Evolutionary conservation across 495 filamentous ascomycete genomes (phyloP), one percentile per base, ranked within the genome.

Genomic region (Chaetomium cochliodes): DNA sequence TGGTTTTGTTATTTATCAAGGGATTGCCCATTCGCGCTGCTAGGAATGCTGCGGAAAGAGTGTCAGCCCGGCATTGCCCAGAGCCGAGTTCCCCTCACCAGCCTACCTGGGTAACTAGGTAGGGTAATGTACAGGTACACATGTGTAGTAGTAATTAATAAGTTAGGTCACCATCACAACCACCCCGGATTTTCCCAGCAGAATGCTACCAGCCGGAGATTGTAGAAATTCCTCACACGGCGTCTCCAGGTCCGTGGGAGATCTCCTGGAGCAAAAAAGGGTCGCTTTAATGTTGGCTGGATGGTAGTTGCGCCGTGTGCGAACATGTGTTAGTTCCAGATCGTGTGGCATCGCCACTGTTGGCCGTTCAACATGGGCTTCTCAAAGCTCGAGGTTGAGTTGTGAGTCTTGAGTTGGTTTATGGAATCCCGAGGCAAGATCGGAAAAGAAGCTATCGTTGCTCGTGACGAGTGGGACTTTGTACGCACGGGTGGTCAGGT

Each of bases 161-260:
- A 44, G 41, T 15, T 18, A 44, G 13, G 41, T 44, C 3, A 42
- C 60, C 60, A 33, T 63, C 49, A 42, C 22, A 20, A 42, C 22
- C 33, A 53, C 39, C 20, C 60, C 26, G 39, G 39, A 26, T 44
- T 53, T 53, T 46, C 49, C 60, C 51, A 46, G 51, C 8, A 56
- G 39, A 49, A 55, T 47, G 60, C 52, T 53, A 63, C 50, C 51
- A 56, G 60, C n/a, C 50, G 37, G 51, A 63, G 37, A 63, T 63
- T 63, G 39, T 23, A 37, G 41, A 22, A 63, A 63, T 47, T 55
- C 39, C 50, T 54, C 25, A 30, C 37, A 23, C 60, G 60, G 51
- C 44, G n/a, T 56, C 13, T 44, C 41, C 39, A 37, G 37, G 60
- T 55, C 51, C 39, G 51, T 42, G 26, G 39, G 41, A 33, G 12